phyloP scores from a whole-genome alignment of 805 yeast genomes.

The Cephaloascus albidus region DNA sequence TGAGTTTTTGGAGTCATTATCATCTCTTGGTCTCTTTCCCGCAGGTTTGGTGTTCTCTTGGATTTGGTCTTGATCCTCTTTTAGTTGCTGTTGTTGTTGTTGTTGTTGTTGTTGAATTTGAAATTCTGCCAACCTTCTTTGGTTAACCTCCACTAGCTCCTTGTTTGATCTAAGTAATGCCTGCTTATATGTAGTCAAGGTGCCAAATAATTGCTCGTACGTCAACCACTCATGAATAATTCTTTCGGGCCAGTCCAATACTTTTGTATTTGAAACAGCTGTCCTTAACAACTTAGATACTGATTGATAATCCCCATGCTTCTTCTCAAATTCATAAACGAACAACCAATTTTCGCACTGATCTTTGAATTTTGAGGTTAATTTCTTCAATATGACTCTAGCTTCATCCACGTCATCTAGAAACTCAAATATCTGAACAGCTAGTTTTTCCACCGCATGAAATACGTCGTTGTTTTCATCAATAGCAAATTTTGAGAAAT shows the following conservation, averaged over 20 bases:
- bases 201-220: slow-evolving; percentile 25
- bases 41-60: not conserved
- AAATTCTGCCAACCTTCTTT: slow-evolving; percentile 4
- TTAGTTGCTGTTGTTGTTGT: not conserved
- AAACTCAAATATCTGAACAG: slow-evolving; percentile 22
- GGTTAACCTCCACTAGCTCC: slow-evolving; percentile 7
- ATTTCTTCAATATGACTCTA: slow-evolving; percentile 8
- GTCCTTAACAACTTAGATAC: slow-evolving; percentile 17
- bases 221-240: slow-evolving; percentile 33
- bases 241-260: slow-evolving; percentile 43
- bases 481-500: slow-evolving; percentile 16
- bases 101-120: slow-evolving; percentile 5
- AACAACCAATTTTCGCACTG: slow-evolving; percentile 42
- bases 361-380: slow-evolving; percentile 14
- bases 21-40: slow-evolving; percentile 2
- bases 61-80: slow-evolving; percentile 2
- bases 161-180: slow-evolving; percentile 16
- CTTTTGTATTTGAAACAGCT: slow-evolving; percentile 16
- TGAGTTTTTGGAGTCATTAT: slow-evolving; percentile 2
- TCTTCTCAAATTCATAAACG: slow-evolving; percentile 28
- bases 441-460: slow-evolving; percentile 34
- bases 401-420: slow-evolving; percentile 19
- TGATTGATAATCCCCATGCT: slow-evolving; percentile 12
- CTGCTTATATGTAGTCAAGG: slow-evolving; percentile 8
- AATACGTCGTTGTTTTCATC: slow-evolving; percentile 18